phyloP scores from a whole-genome alignment of 306 rosid species.

The Sophora flavescens region DNA sequence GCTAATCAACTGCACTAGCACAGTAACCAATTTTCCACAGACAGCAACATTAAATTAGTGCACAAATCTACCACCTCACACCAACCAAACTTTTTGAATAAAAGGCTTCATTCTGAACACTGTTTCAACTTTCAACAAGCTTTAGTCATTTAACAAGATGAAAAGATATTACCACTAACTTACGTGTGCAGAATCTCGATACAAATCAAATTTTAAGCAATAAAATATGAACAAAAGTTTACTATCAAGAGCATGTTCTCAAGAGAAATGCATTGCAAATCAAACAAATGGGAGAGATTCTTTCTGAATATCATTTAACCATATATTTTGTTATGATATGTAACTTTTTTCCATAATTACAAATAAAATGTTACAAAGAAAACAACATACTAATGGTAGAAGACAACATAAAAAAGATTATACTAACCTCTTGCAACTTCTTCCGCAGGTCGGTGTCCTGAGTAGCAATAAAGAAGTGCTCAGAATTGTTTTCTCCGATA shows the following conservation, averaged over 20 bases:
- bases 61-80: constrained; percentile 20
- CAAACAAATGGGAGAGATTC: not conserved
- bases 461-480: constrained; percentile 87
- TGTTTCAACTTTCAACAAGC: not conserved
- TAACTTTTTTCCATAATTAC: not conserved
- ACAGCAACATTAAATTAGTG: not conserved
- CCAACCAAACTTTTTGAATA: not conserved
- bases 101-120: not conserved
- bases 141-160: constrained; percentile 5
- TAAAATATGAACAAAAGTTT: not conserved
- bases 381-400: not conserved
- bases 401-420: not conserved
- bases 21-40: not conserved
- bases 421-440: constrained; percentile 67
- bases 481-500: constrained; percentile 73
- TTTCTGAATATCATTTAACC: not conserved
- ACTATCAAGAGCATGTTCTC: not conserved
- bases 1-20: not conserved
- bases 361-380: too few relatives aligned
- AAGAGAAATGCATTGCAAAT: constrained; percentile 3
- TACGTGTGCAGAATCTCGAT: not conserved
- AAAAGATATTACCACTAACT: not conserved
- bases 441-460: constrained; percentile 71
- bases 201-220: not conserved
- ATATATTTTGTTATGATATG: constrained; percentile 11